These are phyloP conservation scores for Aspergillus carlsbadensis DNA, from an alignment of 495 filamentous ascomycete genomes.

Conservation along the genomic window DNA sequence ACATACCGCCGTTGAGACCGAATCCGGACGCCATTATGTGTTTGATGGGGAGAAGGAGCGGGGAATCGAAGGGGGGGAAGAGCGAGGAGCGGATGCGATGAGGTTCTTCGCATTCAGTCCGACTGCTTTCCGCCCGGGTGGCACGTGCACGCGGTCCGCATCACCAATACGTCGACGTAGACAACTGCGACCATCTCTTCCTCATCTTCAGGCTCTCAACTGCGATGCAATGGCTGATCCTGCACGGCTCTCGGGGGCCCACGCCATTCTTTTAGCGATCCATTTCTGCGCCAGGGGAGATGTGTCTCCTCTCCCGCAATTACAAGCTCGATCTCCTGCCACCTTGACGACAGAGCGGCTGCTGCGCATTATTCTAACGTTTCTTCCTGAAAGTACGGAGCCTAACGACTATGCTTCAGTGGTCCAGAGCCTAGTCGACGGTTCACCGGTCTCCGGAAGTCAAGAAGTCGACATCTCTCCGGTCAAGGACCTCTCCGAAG, in stretches of 20 bases:
- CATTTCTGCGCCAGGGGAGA: constrained; percentile 51
- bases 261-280: constrained; percentile 49
- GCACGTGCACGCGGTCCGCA: constrained; percentile 35
- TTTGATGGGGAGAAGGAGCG: constrained; percentile 16
- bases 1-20: constrained; percentile 76
- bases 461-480: constrained; percentile 54
- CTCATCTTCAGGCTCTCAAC: constrained; percentile 6
- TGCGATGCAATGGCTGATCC: constrained; percentile 38
- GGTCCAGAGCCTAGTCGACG: constrained; percentile 53
- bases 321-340: constrained; percentile 58
- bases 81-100: constrained; percentile 33
- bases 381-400: constrained; percentile 72
- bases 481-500: constrained; percentile 61
- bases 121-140: constrained; percentile 37
- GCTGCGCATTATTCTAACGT: constrained; percentile 80
- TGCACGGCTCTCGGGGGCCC: constrained; percentile 44
- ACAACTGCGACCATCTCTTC: constrained; percentile 20
- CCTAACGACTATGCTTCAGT: constrained; percentile 63
- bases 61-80: constrained; percentile 27
- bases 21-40: constrained; percentile 76
- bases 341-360: constrained; percentile 65
- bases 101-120: constrained; percentile 30
- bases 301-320: constrained; percentile 57
- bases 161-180: constrained; percentile 13
- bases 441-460: constrained; percentile 28